Conservation (phyloP, 768 basidiomycete species). For the Leccinum uliginosum region DNA sequence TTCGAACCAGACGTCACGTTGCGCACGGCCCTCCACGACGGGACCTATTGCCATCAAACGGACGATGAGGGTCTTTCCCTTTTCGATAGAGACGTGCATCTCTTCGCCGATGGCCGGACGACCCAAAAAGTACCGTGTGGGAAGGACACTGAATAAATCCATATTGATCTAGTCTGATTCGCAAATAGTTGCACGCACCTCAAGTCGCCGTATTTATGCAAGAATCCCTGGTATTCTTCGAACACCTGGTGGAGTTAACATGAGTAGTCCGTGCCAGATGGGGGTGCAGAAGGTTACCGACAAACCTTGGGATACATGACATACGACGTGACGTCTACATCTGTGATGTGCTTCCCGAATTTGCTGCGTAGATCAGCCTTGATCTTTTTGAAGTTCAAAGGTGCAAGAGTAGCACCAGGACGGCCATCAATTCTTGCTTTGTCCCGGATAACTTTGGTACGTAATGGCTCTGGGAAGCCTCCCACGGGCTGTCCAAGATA, state of each 20-base stretch:
- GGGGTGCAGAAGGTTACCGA: conserved; percentile 6
- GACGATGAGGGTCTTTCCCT: conserved; percentile 95
- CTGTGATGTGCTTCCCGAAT: conserved; percentile 93
- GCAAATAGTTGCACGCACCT: conserved; percentile 48
- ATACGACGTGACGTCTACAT: conserved; percentile 90
- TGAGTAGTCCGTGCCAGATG: conserved; percentile 4
- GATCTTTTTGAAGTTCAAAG: conserved; percentile 94
- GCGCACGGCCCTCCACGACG: conserved; percentile 85
- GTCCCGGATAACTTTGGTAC: conserved; percentile 86
- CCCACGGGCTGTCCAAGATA: conserved; percentile 97
- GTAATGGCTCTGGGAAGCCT: conserved; percentile 97
- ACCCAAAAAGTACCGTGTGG: conserved; percentile 95
- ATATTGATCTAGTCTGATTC: conserved; percentile 6
- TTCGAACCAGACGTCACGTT: conserved; percentile 98
- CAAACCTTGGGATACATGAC: conserved; percentile 97
- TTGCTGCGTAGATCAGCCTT: conserved; percentile 89
- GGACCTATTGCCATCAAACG: conserved; percentile 94
- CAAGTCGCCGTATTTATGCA: conserved; percentile 93
- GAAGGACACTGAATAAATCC: conserved; percentile 63
- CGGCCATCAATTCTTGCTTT: conserved; percentile 92
- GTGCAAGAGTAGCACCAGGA: conserved; percentile 82
- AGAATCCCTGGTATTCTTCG: conserved; percentile 93
- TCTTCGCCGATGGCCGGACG: conserved; percentile 92
- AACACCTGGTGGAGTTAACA: conserved; percentile 61
- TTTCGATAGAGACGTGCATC: conserved; percentile 93